A percentile compares a stretch with the other conserved stretches of the same genome.
Evolutionary conservation across 2,329 filamentous ascomycete genomes (phyloP).

Genomic region (Clonostachys sp.): DNA sequence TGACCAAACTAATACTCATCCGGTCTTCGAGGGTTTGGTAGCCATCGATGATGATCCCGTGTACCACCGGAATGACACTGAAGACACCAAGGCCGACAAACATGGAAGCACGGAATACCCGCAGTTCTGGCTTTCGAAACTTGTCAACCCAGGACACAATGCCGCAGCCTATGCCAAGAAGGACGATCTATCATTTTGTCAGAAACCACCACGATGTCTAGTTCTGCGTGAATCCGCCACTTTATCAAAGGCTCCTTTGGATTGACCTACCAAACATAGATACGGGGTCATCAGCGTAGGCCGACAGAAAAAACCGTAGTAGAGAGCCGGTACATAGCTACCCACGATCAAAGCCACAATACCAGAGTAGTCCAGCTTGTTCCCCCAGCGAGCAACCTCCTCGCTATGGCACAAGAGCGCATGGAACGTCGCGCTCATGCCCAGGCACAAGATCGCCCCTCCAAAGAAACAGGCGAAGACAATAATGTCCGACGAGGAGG

Average conservation of each 20-base stretch:
- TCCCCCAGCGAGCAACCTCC: constrained; percentile 74
- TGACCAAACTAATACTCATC: constrained; percentile 77
- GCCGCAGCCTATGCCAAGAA: constrained; percentile 72
- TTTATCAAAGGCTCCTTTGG: background rate
- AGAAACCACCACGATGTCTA: constrained; percentile 3
- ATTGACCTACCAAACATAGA: constrained; percentile 61
- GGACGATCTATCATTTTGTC: constrained; percentile 57
- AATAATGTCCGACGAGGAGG: constrained; percentile 57
- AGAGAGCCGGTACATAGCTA: constrained; percentile 82
- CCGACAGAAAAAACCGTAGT: constrained; percentile 78
- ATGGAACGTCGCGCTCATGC: constrained; percentile 83
- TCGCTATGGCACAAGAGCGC: constrained; percentile 81
- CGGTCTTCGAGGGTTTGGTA: constrained; percentile 59
- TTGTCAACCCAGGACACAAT: constrained; percentile 73
- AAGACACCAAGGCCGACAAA: constrained; percentile 85
- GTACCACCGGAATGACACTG: constrained; percentile 76
- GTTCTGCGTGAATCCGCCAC: background rate
- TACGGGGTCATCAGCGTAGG: constrained; percentile 64
- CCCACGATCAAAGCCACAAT: constrained; percentile 91
- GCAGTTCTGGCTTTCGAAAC: constrained; percentile 79
- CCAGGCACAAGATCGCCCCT: constrained; percentile 68
- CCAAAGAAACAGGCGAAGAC: constrained; percentile 77
- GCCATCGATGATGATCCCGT: constrained; percentile 68
- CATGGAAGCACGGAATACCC: constrained; percentile 82
- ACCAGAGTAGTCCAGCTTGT: constrained; percentile 90